Percentiles rank a stretch among this genome's conserved stretches.
These are phyloP conservation scores for Helichrysum umbraculigerum DNA, from an alignment of 129 eudicot species.

Conservation along the genomic window DNA sequence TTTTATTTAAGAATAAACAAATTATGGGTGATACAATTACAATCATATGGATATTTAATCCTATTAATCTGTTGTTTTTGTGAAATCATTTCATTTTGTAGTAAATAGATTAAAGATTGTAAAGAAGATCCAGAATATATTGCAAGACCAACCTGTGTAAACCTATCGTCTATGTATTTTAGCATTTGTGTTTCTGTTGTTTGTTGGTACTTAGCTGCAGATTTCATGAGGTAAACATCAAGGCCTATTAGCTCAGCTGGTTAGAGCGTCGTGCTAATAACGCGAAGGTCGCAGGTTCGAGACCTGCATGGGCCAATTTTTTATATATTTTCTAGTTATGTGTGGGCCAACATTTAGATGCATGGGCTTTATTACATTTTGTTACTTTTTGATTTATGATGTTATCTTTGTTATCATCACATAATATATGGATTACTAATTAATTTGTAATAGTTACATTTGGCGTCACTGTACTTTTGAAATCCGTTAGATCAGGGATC, in stretches of 20 bases:
- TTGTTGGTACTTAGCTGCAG: rapidly evolving
- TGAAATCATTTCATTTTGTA: too few relatives aligned
- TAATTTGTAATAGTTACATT: too few relatives aligned
- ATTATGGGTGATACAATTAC: too few relatives aligned
- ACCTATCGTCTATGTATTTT: neutral
- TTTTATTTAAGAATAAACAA: neutral
- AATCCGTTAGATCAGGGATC: too few relatives aligned
- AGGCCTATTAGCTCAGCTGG: conserved; percentile 95
- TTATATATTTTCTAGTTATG: neutral
- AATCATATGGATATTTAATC: too few relatives aligned
- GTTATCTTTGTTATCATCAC: neutral
- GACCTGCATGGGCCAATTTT: conserved; percentile 84
- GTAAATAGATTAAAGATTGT: neutral
- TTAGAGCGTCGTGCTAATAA: conserved; percentile 98
- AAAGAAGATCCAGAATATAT: neutral
- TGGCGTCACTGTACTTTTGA: neutral
- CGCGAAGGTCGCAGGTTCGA: conserved; percentile 99
- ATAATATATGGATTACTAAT: neutral
- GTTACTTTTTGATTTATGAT: too few relatives aligned
- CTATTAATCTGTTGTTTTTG: too few relatives aligned
- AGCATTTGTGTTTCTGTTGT: neutral
- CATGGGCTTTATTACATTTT: too few relatives aligned
- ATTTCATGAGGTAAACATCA: rapidly evolving
- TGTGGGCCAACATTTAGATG: too few relatives aligned
- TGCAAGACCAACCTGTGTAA: neutral